Evolutionary conservation across 192 early-diverging fungal species (phyloP).

Genomic region (Umbelopsis vinacea): DNA sequence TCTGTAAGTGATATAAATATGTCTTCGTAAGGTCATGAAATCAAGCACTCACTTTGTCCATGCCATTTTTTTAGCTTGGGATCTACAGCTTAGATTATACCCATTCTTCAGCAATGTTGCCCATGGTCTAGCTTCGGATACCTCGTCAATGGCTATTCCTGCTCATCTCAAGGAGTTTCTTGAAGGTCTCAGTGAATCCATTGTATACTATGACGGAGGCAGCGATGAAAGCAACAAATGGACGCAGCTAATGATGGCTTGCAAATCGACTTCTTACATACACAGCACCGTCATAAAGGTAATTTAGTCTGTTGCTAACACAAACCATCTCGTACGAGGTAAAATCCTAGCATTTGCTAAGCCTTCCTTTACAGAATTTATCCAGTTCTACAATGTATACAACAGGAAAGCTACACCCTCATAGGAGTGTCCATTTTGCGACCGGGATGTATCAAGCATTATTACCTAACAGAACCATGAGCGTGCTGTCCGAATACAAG

Average conservation of each 20-base stretch:
- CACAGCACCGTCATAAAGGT: neutral
- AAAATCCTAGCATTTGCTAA: neutral
- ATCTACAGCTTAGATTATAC: neutral
- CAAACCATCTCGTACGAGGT: neutral
- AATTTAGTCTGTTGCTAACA: neutral
- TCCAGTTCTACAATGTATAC: neutral
- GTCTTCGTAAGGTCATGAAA: neutral
- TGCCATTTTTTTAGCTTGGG: neutral
- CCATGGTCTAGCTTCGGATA: neutral
- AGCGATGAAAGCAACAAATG: neutral
- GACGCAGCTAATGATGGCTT: neutral
- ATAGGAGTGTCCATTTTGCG: neutral
- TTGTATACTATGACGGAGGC: neutral
- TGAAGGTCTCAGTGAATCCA: neutral
- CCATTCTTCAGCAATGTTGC: neutral
- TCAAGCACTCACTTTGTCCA: neutral
- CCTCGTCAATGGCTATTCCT: neutral
- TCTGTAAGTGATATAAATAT: neutral
- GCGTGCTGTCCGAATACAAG: constrained; percentile 7
- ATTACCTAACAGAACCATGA: neutral
- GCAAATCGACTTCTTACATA: neutral
- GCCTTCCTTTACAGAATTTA: neutral
- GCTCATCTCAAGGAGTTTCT: neutral
- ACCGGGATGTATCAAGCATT: constrained; percentile 1
- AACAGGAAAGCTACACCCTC: neutral